Evolutionary conservation across 2,329 filamentous ascomycete genomes (phyloP).

Genomic region (Periconia sp.): DNA sequence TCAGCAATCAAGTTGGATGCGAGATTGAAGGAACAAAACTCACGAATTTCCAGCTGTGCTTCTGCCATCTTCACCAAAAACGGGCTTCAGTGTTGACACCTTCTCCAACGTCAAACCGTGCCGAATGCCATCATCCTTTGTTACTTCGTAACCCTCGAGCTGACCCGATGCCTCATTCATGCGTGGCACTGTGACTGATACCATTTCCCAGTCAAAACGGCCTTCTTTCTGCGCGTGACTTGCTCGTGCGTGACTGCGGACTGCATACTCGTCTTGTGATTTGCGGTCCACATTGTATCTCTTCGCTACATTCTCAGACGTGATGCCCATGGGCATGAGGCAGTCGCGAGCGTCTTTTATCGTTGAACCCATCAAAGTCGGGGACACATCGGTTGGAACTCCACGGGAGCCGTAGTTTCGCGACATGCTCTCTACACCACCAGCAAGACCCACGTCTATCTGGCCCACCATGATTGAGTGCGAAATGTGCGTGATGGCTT

Average conservation of each 20-base stretch:
- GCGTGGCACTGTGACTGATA: constrained; percentile 77
- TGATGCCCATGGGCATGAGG: constrained; percentile 97
- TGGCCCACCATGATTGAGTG: constrained; percentile 77
- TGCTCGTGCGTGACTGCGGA: constrained; percentile 82
- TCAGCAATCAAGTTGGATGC: not conserved
- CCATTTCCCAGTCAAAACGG: constrained; percentile 90
- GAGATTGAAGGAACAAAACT: not conserved
- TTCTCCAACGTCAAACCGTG: constrained; percentile 83
- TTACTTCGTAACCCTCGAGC: constrained; percentile 72
- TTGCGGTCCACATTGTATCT: constrained; percentile 83
- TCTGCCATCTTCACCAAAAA: constrained; percentile 85
- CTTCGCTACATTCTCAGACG: constrained; percentile 87
- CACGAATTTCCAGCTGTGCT: constrained; percentile 83
- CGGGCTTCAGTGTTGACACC: constrained; percentile 80
- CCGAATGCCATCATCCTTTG: constrained; percentile 85
- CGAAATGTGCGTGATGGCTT: constrained; percentile 91
- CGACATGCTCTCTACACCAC: constrained; percentile 89
- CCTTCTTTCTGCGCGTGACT: constrained; percentile 87
- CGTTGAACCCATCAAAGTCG: constrained; percentile 71
- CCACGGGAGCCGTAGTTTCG: constrained; percentile 80
- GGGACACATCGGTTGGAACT: constrained; percentile 68
- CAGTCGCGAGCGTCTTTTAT: constrained; percentile 82
- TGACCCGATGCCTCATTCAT: constrained; percentile 79
- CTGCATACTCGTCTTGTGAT: constrained; percentile 80
- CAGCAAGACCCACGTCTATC: constrained; percentile 83